phyloP scores from a whole-genome alignment of 2,329 filamentous ascomycete species.

The Uncinocarpus reesii region DNA sequence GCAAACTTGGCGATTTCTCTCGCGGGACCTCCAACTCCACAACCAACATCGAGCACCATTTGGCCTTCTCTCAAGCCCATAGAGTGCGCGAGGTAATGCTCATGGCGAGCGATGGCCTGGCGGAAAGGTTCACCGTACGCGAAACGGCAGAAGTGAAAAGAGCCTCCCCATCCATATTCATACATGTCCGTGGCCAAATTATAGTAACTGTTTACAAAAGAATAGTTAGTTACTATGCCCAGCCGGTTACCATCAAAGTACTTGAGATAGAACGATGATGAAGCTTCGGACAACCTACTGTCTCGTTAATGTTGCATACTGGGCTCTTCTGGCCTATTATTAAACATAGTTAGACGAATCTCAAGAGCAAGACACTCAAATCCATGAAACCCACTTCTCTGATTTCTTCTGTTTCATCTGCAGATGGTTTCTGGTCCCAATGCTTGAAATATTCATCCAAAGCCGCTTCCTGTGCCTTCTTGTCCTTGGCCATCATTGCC shows the following conservation, averaged over 20 bases:
- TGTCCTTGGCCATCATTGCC: slow-evolving; percentile 79
- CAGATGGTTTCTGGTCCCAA: slow-evolving; percentile 75
- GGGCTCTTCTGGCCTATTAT: slow-evolving; percentile 61
- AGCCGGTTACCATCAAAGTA: too few relatives aligned
- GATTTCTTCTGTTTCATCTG: slow-evolving; percentile 70
- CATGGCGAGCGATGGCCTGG: slow-evolving; percentile 88
- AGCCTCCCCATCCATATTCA: slow-evolving; percentile 93
- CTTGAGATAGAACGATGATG: too few relatives aligned
- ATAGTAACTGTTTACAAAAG: slow-evolving; percentile 60
- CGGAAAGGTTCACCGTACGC: slow-evolving; percentile 74
- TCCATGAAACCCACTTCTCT: slow-evolving; percentile 52
- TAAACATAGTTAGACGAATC: background rate
- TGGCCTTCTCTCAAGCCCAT: slow-evolving; percentile 79
- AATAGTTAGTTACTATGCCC: background rate
- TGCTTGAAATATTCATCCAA: slow-evolving; percentile 94
- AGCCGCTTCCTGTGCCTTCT: slow-evolving; percentile 65
- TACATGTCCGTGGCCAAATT: slow-evolving; percentile 93
- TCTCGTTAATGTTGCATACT: slow-evolving; percentile 87
- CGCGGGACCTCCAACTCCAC: slow-evolving; percentile 89
- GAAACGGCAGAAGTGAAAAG: slow-evolving; percentile 96
- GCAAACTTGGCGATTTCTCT: slow-evolving; percentile 95
- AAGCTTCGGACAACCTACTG: slow-evolving; percentile 54
- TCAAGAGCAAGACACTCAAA: background rate
- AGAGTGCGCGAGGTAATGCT: slow-evolving; percentile 89
- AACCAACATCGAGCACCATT: slow-evolving; percentile 90